Base-by-base conservation (phyloP, 2,329 filamentous ascomycete species). In the Xylariaceae sp. region DNA sequence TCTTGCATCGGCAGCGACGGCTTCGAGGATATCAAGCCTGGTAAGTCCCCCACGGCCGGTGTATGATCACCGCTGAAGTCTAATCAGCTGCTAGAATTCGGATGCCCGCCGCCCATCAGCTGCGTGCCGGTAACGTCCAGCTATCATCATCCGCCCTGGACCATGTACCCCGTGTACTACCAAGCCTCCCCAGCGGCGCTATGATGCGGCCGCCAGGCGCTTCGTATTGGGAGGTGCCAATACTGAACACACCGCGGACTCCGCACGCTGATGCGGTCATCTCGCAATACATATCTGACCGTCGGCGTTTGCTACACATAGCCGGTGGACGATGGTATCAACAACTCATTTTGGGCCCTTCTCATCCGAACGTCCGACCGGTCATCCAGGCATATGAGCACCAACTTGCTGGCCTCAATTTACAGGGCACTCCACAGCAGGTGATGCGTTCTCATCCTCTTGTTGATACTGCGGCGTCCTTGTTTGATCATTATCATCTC, bases 111-210 rank as follows among this genome's bases (percentile, higher is more conserved):
- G 25, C 49, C 49, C 31, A 40, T 57, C 38, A 51, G 45, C 40
- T 50, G 57, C 31, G 44, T 56, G 25, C 52, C 56, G 8, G 40
- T 59, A 33, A 49, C 51, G 17, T 45, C 55, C 30, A 43, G 47
- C 5, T 60, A 58, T 35, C 46, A 56, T 12, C 53, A 56, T 10
- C 52, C 52, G 22, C 51, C 55, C 15, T 58, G 55, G 53, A 54
- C 48, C 41, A 46, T 58, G 37, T 60, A 59, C 35, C 51, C 52
- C 16, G 50, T 58, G 42, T 57, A 58, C 35, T 60, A 59, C 33
- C 56, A 54, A 15, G 40, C 49, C 21, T 50, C 49, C 15, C 51
- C 46, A 32, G 46, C 45, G 18, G 32, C 43, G 22, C 35, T 52
- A 17, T 52, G 35, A 32, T 22, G 31, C 13, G 32, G 33, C 27